Conservation (phyloP, 768 basidiomycete species). For the Hygrophorus russula region DNA sequence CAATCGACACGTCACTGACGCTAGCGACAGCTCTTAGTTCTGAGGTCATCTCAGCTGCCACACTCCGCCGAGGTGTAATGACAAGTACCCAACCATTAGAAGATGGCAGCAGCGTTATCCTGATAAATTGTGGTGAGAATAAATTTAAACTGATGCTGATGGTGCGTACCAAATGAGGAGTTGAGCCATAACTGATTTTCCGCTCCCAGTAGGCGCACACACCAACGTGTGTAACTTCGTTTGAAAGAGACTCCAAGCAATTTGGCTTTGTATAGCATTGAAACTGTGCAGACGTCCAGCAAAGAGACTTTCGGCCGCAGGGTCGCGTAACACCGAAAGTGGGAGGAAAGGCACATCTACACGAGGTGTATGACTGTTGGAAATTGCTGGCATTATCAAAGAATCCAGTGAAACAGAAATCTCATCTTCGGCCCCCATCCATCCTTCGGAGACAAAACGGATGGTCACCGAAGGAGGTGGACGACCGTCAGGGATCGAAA, state of each 20-base stretch:
- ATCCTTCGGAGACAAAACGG: slow-evolving; percentile 78
- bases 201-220: slow-evolving; percentile 70
- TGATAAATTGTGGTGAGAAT: slow-evolving; percentile 17
- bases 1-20: slow-evolving; percentile 27
- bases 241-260: slow-evolving; percentile 71
- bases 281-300: slow-evolving; percentile 39
- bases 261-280: slow-evolving; percentile 84
- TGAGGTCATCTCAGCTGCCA: slow-evolving; percentile 43
- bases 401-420: slow-evolving; percentile 48
- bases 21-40: slow-evolving; percentile 34
- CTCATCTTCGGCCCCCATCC: slow-evolving; percentile 87
- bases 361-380: slow-evolving; percentile 46
- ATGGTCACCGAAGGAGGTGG: slow-evolving; percentile 60
- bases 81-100: slow-evolving; percentile 48
- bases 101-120: slow-evolving; percentile 37
- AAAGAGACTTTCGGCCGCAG: slow-evolving; percentile 34
- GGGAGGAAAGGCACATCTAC: slow-evolving; percentile 70
- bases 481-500: slow-evolving; percentile 52
- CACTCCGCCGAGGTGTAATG: slow-evolving; percentile 46
- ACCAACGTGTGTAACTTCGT: slow-evolving; percentile 59
- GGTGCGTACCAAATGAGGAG: slow-evolving; percentile 58
- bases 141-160: not conserved
- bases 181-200: slow-evolving; percentile 69
- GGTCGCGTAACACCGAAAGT: slow-evolving; percentile 38
- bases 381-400: slow-evolving; percentile 63